Evolutionary conservation across 345 rosid species (phyloP).

Genomic region (Rhizophora mangle): DNA sequence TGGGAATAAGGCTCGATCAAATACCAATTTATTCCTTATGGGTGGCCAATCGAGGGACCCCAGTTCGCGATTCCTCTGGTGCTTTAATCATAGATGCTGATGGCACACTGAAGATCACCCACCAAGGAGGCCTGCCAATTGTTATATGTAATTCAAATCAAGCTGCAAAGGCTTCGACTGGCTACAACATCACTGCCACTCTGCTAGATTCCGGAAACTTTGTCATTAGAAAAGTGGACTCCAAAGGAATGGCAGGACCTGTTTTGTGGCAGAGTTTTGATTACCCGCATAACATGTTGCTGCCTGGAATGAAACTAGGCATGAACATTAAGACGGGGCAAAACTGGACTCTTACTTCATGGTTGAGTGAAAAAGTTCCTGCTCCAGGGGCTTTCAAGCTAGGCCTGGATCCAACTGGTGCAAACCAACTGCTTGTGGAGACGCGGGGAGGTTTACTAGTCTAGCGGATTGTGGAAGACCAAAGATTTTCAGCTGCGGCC

Average conservation of each 20-base stretch:
- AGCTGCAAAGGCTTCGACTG: not conserved
- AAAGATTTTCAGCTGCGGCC: constrained; percentile 40
- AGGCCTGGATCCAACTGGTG: constrained; percentile 44
- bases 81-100: constrained; percentile 35
- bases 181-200: constrained; percentile 34
- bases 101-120: constrained; percentile 45
- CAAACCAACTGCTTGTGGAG: constrained; percentile 48
- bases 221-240: constrained; percentile 29
- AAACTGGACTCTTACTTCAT: constrained; percentile 47
- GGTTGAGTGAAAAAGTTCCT: constrained; percentile 46
- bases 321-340: constrained; percentile 40
- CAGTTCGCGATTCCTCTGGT: constrained; percentile 54
- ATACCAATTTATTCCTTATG: constrained; percentile 41
- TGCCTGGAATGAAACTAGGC: constrained; percentile 72
- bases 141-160: constrained; percentile 33
- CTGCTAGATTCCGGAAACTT: constrained; percentile 52
- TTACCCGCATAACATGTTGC: constrained; percentile 44
- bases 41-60: constrained; percentile 51
- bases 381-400: constrained; percentile 58
- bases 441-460: constrained; percentile 46
- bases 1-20: constrained; percentile 49
- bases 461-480: constrained; percentile 46
- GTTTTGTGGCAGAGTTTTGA: constrained; percentile 69
- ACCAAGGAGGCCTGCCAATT: constrained; percentile 26
- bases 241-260: constrained; percentile 31